Conservation (phyloP, 352 stramenopile species). For the Phytophthora pluvialis region DNA sequence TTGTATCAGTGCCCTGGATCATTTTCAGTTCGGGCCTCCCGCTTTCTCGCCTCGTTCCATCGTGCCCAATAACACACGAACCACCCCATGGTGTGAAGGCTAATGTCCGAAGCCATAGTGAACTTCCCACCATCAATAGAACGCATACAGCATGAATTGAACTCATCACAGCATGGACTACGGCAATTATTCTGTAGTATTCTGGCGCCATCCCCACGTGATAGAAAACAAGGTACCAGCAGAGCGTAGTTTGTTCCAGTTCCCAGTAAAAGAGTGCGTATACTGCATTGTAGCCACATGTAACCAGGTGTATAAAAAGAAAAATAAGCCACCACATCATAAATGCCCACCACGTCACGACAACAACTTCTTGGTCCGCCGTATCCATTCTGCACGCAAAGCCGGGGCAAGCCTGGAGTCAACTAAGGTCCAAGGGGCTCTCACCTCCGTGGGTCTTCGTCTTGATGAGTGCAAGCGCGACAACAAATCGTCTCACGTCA, state of each 20-base stretch:
- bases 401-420: no score
- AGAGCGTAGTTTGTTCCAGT: background rate
- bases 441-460: no score
- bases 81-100: slow-evolving; percentile 4
- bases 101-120: background rate
- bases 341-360: background rate
- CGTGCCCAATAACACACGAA: background rate
- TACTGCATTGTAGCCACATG: slow-evolving; percentile 8
- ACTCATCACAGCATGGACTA: background rate
- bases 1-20: background rate
- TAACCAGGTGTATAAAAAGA: slow-evolving; percentile 10
- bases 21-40: no score
- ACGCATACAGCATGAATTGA: slow-evolving; percentile 3
- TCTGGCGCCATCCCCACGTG: slow-evolving; percentile 3
- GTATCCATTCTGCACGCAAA: no score
- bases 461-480: no score
- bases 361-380: background rate
- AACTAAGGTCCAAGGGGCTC: no score
- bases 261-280: slow-evolving; percentile 4
- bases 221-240: background rate
- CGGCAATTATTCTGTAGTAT: background rate
- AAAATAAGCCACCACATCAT: slow-evolving; percentile 12
- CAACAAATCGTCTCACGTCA: no score
- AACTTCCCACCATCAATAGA: slow-evolving; percentile 9
- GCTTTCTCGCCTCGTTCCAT: background rate